Percentiles rank a stretch among this genome's conserved stretches.
Conservation (phyloP, 2,329 filamentous ascomycete genomes). For the Thelonectria rubi region DNA sequence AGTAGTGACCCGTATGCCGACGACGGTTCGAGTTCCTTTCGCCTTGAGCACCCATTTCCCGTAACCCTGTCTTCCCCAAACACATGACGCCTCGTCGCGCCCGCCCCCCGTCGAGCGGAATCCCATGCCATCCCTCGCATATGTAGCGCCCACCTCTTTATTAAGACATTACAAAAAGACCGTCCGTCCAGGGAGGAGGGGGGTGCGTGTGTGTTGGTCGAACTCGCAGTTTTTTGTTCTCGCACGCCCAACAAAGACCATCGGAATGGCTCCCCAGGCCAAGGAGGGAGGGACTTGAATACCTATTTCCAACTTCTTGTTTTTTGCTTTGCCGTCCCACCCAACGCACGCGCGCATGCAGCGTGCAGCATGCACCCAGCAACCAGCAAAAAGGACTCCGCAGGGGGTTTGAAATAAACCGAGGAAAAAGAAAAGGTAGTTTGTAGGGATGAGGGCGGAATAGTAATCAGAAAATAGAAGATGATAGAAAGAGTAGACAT, state of each 20-base stretch:
- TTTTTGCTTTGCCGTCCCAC: background rate
- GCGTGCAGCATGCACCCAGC: background rate
- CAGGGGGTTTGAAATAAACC: too few relatives aligned
- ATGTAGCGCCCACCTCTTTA: background rate
- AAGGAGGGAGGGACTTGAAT: too few relatives aligned
- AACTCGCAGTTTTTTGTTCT: background rate
- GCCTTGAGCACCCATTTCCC: too few relatives aligned
- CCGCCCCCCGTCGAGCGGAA: background rate
- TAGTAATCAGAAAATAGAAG: background rate
- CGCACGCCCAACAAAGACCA: background rate
- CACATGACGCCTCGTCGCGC: too few relatives aligned
- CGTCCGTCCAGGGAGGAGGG: background rate
- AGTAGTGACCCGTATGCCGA: too few relatives aligned
- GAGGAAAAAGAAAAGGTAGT: too few relatives aligned
- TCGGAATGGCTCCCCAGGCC: background rate
- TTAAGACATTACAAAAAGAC: background rate
- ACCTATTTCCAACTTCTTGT: too few relatives aligned
- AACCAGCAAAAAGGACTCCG: background rate
- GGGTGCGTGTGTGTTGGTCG: too few relatives aligned
- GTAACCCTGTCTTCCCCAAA: too few relatives aligned
- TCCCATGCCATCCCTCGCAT: background rate
- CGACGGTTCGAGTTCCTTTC: too few relatives aligned
- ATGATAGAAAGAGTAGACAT: background rate
- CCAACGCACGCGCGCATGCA: background rate
- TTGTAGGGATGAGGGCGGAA: too few relatives aligned